Base-by-base conservation (phyloP, 2,329 filamentous ascomycete genomes). In the Fusarium xylarioides region DNA sequence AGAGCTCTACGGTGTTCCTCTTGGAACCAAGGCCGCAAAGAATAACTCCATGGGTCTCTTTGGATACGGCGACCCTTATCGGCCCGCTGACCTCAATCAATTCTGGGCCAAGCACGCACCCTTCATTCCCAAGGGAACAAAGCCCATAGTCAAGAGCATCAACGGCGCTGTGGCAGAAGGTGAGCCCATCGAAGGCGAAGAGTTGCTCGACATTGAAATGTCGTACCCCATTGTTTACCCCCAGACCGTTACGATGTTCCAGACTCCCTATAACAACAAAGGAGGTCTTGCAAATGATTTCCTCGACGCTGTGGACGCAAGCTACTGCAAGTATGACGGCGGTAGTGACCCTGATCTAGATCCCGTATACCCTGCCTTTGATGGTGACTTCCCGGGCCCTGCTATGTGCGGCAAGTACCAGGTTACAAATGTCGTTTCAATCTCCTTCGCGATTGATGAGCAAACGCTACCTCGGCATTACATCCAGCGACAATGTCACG, bases 271-370 rank as follows among this genome's bases (percentile, higher is more conserved):
- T 6, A 63, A 5, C 19, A 63, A 11, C 19, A 14, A 2, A 0
- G 60, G 60, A 4, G 60, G 60, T 19, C 5, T 59, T 21, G 18
- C 57, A 4, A 49, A 63, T 37, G 60, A 63, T 21, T 63, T 63
- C 4, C 42, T 63, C 11, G 53, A 42, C 7, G 53, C 60, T 7
- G 53, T 63, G 2, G 60, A 63, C 6, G 42, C 28, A 3, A 63
- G 60, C n/a, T 63, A 63, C n/a, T 63, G 60, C 19, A 63, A 60
- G n/a, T 63, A 60, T 3, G 60, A 63, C 3, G 60, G 60, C 5
- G 60, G 60, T 1, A 30, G 60, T 12, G 60, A 60, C 15, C 42
- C 60, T 7, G 28, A 63, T 2, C 15, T 49, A 7, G 60, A 63
- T 34, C 54, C 54, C 0, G 8, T 6, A 0, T 63, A 35, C 42